Evolutionary conservation across 805 yeast species (phyloP), one percentile per base, ranked within the genome.

Genomic region (Lachancea meyersii): DNA sequence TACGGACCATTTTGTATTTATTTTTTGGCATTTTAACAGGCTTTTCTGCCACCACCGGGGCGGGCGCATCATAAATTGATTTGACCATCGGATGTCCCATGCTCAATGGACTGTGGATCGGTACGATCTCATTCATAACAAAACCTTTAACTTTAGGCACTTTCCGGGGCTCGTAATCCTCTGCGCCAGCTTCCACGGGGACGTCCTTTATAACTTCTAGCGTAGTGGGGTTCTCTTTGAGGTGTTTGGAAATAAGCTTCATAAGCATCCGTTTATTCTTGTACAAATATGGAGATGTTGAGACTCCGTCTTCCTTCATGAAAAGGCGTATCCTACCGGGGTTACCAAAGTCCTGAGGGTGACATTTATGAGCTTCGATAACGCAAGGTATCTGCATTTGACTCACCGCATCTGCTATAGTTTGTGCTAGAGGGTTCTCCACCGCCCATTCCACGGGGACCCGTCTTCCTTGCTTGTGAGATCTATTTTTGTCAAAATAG

Each of bases 331-430:
- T 89, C 55, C 97, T 75, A n/a, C 98, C 98, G 4, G 97, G 94
- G 58, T 91, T 91, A 51, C 97, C 95, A 75, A 82, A 93, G 65
- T 91, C 97, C 63, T 89, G 95, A 10, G 97, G 97, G 65, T 91
- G 98, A 1, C 83, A 64, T 67, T 88, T 93, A 46, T 83, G 86
- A 47, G 91, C 79, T 64, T 86, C 93, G 45, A 80, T 70, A 33
- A 82, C 69, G 30, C 65, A 63, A 3, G 55, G 48, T 22, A 68
- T 45, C 11, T 63, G 61, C 16, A 71, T 39, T 4, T 50, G 34
- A 20, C 64, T 57, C 38, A 75, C 72, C 40, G 95, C 97, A 53
- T 87, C 95, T 9, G 82, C 74, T 17, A 91, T 72, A 4, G 84
- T 78, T 55, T 80, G 80, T 1, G 96, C 97, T 49, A 91, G 68